Evolutionary conservation across 306 rosid species (phyloP).

Genomic region (Rosa chinensis): DNA sequence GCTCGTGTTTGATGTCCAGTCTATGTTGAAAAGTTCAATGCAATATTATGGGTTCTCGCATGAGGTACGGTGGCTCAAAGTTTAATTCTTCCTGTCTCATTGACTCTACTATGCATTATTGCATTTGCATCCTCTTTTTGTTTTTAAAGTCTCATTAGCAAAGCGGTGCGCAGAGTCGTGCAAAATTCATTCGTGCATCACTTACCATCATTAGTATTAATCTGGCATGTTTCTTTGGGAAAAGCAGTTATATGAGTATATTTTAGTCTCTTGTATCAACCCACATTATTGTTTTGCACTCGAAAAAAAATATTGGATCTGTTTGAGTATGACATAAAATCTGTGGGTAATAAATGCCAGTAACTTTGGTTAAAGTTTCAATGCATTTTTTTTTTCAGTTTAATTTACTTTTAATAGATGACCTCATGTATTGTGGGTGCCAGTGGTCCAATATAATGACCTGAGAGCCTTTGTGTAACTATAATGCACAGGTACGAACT

Average conservation of each 20-base stretch:
- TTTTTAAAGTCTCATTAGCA: neutral
- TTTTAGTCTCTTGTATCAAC: neutral
- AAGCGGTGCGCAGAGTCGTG: neutral
- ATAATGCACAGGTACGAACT: conserved; percentile 58
- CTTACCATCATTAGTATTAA: neutral
- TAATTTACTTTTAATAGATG: neutral
- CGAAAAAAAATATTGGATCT: neutral
- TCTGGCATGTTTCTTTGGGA: neutral
- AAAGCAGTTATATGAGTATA: neutral
- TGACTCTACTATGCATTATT: neutral
- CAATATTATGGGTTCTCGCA: conserved; percentile 68
- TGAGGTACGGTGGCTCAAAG: conserved; percentile 62
- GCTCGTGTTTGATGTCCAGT: conserved; percentile 83
- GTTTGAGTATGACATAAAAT: neutral
- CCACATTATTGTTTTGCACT: neutral
- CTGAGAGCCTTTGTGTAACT: conserved; percentile 26
- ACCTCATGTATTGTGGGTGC: neutral
- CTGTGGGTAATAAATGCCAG: conserved; percentile 1
- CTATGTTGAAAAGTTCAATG: conserved; percentile 85
- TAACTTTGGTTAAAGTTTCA: neutral
- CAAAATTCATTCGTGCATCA: neutral
- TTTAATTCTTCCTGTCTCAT: conserved; percentile 4
- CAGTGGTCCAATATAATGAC: neutral
- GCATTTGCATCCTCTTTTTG: conserved; percentile 10
- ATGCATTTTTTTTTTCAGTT: neutral